These are phyloP conservation scores for Nadsonia commutata DNA, from an alignment of 1,139 yeast species.

Conservation along the genomic window DNA sequence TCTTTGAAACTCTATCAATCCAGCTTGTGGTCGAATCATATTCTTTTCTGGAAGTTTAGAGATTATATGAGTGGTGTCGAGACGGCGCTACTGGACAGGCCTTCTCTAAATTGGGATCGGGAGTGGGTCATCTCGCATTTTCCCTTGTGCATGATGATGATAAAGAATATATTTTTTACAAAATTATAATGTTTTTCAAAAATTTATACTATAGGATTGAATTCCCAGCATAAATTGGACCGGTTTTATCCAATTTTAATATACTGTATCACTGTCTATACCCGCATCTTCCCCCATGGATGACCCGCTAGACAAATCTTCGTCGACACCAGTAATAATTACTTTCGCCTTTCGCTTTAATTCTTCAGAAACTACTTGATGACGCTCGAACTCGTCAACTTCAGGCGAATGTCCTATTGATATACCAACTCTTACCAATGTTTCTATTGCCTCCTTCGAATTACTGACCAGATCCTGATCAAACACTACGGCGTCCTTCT, in stretches of 20 bases:
- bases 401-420: conserved; percentile 66
- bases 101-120: no score
- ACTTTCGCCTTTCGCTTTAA: not conserved
- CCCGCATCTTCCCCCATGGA: not conserved
- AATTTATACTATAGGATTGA: no score
- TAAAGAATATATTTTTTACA: no score
- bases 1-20: not conserved
- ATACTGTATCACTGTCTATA: not conserved
- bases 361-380: conserved; percentile 11
- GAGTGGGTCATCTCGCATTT: no score
- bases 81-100: no score
- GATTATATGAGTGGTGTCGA: no score
- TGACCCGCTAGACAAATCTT: not conserved
- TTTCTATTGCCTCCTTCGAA: conserved; percentile 58
- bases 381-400: conserved; percentile 34
- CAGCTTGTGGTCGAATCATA: not conserved
- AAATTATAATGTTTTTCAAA: no score
- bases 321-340: not conserved
- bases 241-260: no score
- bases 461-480: conserved; percentile 64
- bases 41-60: no score
- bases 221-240: no score
- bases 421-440: conserved; percentile 80
- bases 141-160: no score
- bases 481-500: conserved; percentile 32